phyloP scores from a whole-genome alignment of 352 stramenopile genomes.

The Peronospora farinosa region DNA sequence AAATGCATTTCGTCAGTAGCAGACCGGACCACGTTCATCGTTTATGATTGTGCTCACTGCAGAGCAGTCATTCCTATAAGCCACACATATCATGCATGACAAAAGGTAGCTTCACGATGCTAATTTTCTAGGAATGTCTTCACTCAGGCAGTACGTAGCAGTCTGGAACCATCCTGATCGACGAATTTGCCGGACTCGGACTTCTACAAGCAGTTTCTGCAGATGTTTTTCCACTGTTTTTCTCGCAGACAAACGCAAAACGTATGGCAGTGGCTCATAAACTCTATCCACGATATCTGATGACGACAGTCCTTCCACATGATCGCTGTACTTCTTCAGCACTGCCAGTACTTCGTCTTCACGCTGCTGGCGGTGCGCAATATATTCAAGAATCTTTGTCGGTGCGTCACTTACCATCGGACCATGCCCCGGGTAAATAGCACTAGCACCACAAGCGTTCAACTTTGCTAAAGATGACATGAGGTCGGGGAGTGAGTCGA shows the following conservation, averaged over 20 bases:
- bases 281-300: slow-evolving; percentile 46
- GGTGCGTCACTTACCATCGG: slow-evolving; percentile 55
- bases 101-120: slow-evolving; percentile 10
- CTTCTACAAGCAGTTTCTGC: slow-evolving; percentile 50
- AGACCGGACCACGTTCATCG: slow-evolving; percentile 20
- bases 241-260: slow-evolving; percentile 43
- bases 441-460: slow-evolving; percentile 25
- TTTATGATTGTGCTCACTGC: slow-evolving; percentile 19
- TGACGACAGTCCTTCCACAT: slow-evolving; percentile 20
- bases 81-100: slow-evolving; percentile 18
- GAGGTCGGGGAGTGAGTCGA: slow-evolving; percentile 76
- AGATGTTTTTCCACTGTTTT: slow-evolving; percentile 60
- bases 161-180: slow-evolving; percentile 22
- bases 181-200: slow-evolving; percentile 24
- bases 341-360: slow-evolving; percentile 57
- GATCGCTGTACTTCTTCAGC: slow-evolving; percentile 19
- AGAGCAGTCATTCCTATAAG: slow-evolving; percentile 22
- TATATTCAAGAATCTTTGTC: slow-evolving; percentile 71
- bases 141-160: slow-evolving; percentile 33
- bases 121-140: slow-evolving; percentile 1
- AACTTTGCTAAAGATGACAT: slow-evolving; percentile 66
- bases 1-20: slow-evolving; percentile 16
- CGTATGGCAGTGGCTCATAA: slow-evolving; percentile 51
- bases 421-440: slow-evolving; percentile 76
- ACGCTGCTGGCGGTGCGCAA: slow-evolving; percentile 62